phyloP scores from a whole-genome alignment of 768 basidiomycete genomes.

The Hemileccinum impolitum region DNA sequence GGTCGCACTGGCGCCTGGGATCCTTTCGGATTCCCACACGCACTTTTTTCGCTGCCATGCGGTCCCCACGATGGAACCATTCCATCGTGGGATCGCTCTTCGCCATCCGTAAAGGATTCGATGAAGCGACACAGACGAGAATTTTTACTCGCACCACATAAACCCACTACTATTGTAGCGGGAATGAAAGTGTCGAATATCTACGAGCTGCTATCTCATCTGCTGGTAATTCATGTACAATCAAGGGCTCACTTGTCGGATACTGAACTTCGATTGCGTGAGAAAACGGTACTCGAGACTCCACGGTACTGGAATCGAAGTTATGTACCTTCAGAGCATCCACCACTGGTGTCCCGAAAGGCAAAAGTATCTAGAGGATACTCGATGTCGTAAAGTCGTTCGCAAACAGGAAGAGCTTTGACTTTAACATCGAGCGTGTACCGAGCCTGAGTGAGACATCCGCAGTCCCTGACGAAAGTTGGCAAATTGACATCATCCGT shows the following conservation, averaged over 20 bases:
- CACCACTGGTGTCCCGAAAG: neutral
- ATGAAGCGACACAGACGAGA: too few species aligned
- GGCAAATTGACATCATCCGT: neutral
- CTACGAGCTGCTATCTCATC: slow-evolving; percentile 33
- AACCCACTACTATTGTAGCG: too few species aligned
- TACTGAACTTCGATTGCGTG: slow-evolving; percentile 93
- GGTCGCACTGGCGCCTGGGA: too few species aligned
- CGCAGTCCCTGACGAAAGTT: slow-evolving; percentile 54
- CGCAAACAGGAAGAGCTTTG: slow-evolving; percentile 82
- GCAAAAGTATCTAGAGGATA: slow-evolving; percentile 85
- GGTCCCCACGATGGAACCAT: too few species aligned
- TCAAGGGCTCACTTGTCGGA: slow-evolving; percentile 57
- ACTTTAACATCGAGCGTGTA: slow-evolving; percentile 88
- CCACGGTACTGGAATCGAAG: slow-evolving; percentile 92
- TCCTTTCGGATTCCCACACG: too few species aligned
- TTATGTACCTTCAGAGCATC: slow-evolving; percentile 57
- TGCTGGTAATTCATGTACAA: neutral
- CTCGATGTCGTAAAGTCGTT: slow-evolving; percentile 87
- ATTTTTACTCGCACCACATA: too few species aligned
- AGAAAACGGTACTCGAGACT: slow-evolving; percentile 55
- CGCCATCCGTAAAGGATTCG: too few species aligned
- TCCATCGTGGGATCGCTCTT: too few species aligned
- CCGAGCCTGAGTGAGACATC: slow-evolving; percentile 77
- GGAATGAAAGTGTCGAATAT: slow-evolving; percentile 90
- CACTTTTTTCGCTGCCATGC: too few species aligned